These are phyloP conservation scores for Vanderwaltozyma verrucispora DNA, from an alignment of 805 yeast species.

Conservation along the genomic window DNA sequence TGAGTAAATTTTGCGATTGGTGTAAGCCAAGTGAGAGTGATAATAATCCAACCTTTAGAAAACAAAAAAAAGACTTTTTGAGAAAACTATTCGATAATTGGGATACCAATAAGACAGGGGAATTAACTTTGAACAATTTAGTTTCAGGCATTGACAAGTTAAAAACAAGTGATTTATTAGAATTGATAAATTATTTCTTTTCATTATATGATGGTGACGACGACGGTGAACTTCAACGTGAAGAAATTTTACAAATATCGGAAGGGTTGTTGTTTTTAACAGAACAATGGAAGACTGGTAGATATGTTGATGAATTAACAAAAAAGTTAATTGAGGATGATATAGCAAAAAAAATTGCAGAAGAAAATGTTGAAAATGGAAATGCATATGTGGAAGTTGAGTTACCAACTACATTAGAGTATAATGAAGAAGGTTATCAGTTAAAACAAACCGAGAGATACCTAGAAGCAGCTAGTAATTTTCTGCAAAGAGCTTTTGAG, in stretches of 20 bases:
- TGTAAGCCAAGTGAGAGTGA: slow-evolving; percentile 33
- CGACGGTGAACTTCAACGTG: slow-evolving; percentile 58
- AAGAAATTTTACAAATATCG: slow-evolving; percentile 70
- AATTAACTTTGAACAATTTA: slow-evolving; percentile 57
- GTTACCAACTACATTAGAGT: slow-evolving; percentile 48
- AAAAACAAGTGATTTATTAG: slow-evolving; percentile 65
- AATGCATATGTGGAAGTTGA: slow-evolving; percentile 31
- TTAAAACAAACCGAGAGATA: slow-evolving; percentile 68
- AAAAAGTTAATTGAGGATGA: slow-evolving; percentile 52
- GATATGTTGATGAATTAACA: slow-evolving; percentile 53
- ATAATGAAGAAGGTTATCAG: slow-evolving; percentile 53
- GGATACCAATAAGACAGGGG: slow-evolving; percentile 49
- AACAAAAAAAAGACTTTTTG: slow-evolving; percentile 40
- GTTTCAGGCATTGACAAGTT: slow-evolving; percentile 63
- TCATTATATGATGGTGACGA: slow-evolving; percentile 55
- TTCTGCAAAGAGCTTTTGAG: slow-evolving; percentile 80
- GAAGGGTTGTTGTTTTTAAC: slow-evolving; percentile 81
- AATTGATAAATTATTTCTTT: slow-evolving; percentile 67
- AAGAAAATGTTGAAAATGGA: slow-evolving; percentile 21
- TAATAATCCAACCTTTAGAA: slow-evolving; percentile 22
- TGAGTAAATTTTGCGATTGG: slow-evolving; percentile 80
- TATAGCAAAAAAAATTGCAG: slow-evolving; percentile 50
- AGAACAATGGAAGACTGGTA: slow-evolving; percentile 74
- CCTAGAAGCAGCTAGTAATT: slow-evolving; percentile 75
- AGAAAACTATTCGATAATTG: slow-evolving; percentile 57